phyloP scores from a whole-genome alignment of 768 basidiomycete species.

The Podaxis sp. region DNA sequence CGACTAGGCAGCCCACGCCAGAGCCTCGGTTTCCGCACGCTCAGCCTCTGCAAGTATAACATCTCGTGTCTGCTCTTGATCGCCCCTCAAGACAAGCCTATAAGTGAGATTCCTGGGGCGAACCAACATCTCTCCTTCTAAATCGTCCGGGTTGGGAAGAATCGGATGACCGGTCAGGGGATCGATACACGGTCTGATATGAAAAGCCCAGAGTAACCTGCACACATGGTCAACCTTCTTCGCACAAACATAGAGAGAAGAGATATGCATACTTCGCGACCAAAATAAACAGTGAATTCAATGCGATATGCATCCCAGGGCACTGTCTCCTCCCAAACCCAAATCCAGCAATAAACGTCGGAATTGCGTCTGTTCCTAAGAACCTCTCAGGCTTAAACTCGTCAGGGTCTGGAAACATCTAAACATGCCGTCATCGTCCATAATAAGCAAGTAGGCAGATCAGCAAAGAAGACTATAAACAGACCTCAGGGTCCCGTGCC shows the following conservation, averaged over 20 bases:
- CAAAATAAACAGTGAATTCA: slow-evolving; percentile 26
- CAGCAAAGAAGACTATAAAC: not conserved
- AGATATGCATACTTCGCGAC: slow-evolving; percentile 18
- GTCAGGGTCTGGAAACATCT: slow-evolving; percentile 24
- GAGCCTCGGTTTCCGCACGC: slow-evolving; percentile 12
- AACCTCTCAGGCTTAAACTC: slow-evolving; percentile 25
- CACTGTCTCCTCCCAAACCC: slow-evolving; percentile 29
- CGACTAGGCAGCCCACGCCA: not conserved
- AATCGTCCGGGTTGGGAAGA: slow-evolving; percentile 20
- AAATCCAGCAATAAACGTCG: slow-evolving; percentile 29
- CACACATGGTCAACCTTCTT: not conserved
- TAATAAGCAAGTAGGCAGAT: not conserved
- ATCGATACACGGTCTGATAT: slow-evolving; percentile 19
- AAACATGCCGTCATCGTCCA: not conserved
- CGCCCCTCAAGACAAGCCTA: slow-evolving; percentile 8
- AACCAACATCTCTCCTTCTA: slow-evolving; percentile 20
- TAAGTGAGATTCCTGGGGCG: slow-evolving; percentile 20
- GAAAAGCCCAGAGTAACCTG: slow-evolving; percentile 26
- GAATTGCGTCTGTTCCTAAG: slow-evolving; percentile 17
- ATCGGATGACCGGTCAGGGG: slow-evolving; percentile 12
- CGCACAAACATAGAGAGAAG: too few relatives aligned
- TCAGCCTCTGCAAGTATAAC: slow-evolving; percentile 17
- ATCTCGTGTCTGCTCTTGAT: not conserved
- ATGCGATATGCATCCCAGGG: slow-evolving; percentile 27
- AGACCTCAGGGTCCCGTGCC: slow-evolving; percentile 23